Evolutionary conservation across 1,284 basidiomycete genomes (phyloP), one percentile per base, ranked within the genome.

Genomic region (Boletus sp.): DNA sequence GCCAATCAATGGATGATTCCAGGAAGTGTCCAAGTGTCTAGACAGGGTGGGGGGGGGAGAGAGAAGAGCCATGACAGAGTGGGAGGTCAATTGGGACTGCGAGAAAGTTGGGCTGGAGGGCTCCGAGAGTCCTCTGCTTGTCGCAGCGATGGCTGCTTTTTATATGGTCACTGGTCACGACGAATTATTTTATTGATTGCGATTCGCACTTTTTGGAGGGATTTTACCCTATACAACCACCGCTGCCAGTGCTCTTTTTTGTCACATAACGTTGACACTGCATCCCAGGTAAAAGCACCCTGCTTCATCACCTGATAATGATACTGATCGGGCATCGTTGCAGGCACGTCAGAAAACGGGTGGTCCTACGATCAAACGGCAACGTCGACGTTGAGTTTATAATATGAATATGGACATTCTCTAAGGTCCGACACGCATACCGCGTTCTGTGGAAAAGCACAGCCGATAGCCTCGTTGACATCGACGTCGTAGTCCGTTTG

Each of bases 311-410:
- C 35, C 53, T 46, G 57, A 62, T 47, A 50, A 35, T 49, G 36
- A 40, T 44, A 53, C 37, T 47, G 62, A 65, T 65, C 62, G 51
- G 61, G 37, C 44, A 39, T 36, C 47, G 48, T 48, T n/a, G 56
- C 49, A 58, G 51, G 49, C 52, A 35, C 19, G 41, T 57, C 51
- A 32, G 46, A 59, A 54, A 64, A n/a, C n/a, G n/a, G n/a, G n/a
- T n/a, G n/a, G n/a, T n/a, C n/a, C n/a, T 46, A 14, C 8, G 33
- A 19, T 17, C 33, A 49, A 48, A 52, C 48, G 46, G 53, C 51
- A 57, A 55, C 45, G 50, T 46, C 56, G 59, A 51, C 41, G 34
- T 65, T 44, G 44, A 48, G 53, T 47, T 59, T 46, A 57, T 36
- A 35, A 59, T 61, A 37, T 39, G 41, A 32, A 45, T 41, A 19